Conservation (phyloP, 805 yeast genomes). For the Cyberlindnera japonica region DNA sequence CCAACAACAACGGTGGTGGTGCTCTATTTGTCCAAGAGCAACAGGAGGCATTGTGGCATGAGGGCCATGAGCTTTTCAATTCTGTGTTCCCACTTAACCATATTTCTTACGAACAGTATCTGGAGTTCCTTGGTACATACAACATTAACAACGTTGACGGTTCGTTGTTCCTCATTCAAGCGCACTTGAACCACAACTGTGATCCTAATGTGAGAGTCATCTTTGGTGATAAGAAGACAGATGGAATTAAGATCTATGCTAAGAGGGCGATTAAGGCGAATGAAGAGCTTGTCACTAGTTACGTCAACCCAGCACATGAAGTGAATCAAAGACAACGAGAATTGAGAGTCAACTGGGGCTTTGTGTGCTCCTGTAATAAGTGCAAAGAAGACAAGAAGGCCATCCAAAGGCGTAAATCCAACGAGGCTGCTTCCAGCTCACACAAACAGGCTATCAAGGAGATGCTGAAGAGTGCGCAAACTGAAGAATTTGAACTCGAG, state of each 20-base stretch:
- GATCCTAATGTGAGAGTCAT: slow-evolving; percentile 63
- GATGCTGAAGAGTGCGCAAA: slow-evolving; percentile 39
- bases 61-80: slow-evolving; percentile 49
- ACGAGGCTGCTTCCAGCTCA: slow-evolving; percentile 24
- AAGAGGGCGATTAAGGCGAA: slow-evolving; percentile 52
- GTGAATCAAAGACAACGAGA: slow-evolving; percentile 61
- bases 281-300: slow-evolving; percentile 66
- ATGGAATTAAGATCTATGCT: slow-evolving; percentile 60
- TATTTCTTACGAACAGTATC: slow-evolving; percentile 49
- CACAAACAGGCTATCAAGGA: slow-evolving; percentile 38
- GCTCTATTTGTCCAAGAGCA: slow-evolving; percentile 53
- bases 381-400: slow-evolving; percentile 54
- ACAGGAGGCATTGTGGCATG: slow-evolving; percentile 54
- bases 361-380: slow-evolving; percentile 61
- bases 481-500: slow-evolving; percentile 46
- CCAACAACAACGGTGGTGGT: slow-evolving; percentile 43
- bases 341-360: slow-evolving; percentile 76
- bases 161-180: slow-evolving; percentile 54
- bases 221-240: slow-evolving; percentile 37
- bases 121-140: slow-evolving; percentile 64
- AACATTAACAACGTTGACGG: slow-evolving; percentile 72
- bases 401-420: slow-evolving; percentile 45
- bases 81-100: slow-evolving; percentile 40
- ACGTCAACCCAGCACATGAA: slow-evolving; percentile 63
- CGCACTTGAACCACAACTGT: slow-evolving; percentile 76